Base-by-base conservation (phyloP, 176 grass and related monocot genomes). In the Leersia perrieri region DNA sequence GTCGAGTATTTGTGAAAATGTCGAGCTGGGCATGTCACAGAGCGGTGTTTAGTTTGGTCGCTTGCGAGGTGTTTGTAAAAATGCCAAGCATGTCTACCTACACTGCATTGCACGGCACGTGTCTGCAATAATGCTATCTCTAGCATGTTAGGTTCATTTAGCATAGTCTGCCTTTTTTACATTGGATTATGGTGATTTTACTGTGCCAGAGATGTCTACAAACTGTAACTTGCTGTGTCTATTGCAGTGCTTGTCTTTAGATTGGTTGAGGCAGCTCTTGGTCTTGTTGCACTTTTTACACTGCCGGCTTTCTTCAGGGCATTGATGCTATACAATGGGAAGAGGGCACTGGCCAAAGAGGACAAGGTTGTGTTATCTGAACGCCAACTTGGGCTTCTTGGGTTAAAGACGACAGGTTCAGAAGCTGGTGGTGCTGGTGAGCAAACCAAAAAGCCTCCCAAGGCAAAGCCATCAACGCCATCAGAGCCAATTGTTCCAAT, bases 401-500 rank as follows among this genome's bases (percentile, higher is more conserved):
- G 92, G 63, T 87, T 91, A 36, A 91, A 85, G 63, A 39, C 15
- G 11, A 63, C 15, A 45, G 60, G 51, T 35, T 33, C 83, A 34
- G 83, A 77, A 27, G 79, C 47, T 26, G 45, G 55, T 82, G 69
- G 64, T 11, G 71, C 66, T 51, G 72, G 36, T 55, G 86, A 89
- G 42, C 68, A 90, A 36, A 78, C 67, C 72, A 98, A 93, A 87
- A 98, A 84, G 81, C 96, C 96, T 57, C 92, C 96, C 41, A 93
- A 89, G 57, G 86, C 45, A 3, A 95, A 84, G 83, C 72, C 84
- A 12, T 82, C 79, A 42, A 73, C 86, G 64, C 83, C 78, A 63
- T 93, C 90, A 3, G 95, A 98, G 61, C 86, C 92, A 30, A 87
- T 95, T 63, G 92, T 94, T 73, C 92, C 92, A 15, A 76, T 98